Evolutionary conservation across 257 asterid species (phyloP).

Genomic region (Solanum arcanum): DNA sequence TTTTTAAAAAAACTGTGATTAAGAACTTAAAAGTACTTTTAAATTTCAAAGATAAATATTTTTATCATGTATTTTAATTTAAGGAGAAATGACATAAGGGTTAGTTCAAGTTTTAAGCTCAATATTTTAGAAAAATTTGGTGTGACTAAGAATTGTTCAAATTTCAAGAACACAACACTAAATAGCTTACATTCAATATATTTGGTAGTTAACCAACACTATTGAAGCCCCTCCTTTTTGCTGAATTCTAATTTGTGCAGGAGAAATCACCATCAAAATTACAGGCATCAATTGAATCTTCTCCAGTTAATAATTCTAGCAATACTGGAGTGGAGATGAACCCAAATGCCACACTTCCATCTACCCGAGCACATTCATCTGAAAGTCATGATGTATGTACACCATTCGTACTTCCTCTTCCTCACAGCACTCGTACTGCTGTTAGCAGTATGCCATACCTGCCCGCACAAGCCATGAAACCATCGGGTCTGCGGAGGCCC

Average conservation of each 20-base stretch:
- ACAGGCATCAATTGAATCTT: conserved; percentile 19
- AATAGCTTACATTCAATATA: background rate
- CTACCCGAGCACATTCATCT: conserved; percentile 17
- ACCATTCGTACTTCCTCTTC: conserved; percentile 14
- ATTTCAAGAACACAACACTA: background rate
- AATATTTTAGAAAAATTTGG: background rate
- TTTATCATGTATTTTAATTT: background rate
- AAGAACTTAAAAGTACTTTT: background rate
- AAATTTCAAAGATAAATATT: background rate
- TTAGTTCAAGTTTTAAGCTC: background rate
- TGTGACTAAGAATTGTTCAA: background rate
- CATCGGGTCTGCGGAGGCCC: conserved; percentile 89
- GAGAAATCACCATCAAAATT: conserved; percentile 23
- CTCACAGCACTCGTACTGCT: conserved; percentile 18
- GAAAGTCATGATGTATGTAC: conserved; percentile 17
- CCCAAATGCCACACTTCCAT: conserved; percentile 16
- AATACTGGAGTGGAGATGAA: conserved; percentile 27
- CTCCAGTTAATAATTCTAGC: conserved; percentile 19
- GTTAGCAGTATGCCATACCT: conserved; percentile 23
- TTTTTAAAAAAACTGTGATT: background rate
- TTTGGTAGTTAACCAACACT: background rate
- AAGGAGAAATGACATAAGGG: background rate
- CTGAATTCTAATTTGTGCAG: conserved; percentile 16
- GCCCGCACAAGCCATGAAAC: conserved; percentile 33
- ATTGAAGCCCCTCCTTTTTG: background rate